Conservation (phyloP, 352 stramenopile genomes). For the Globisporangium iwayamae region DNA sequence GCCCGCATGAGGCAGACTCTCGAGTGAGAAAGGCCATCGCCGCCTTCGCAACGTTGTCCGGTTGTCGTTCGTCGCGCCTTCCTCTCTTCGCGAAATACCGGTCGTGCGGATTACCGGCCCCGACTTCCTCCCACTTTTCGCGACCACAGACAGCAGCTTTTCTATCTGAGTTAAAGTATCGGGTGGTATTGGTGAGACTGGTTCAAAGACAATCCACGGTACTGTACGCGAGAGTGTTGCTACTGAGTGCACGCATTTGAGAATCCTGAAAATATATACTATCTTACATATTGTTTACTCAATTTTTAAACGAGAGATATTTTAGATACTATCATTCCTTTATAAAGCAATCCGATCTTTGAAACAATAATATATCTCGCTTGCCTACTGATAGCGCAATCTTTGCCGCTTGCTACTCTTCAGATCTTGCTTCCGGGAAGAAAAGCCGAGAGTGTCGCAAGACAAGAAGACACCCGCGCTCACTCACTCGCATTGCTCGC, state of each 20-base stretch:
- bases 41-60: neutral
- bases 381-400: too few relatives aligned
- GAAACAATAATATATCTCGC: too few relatives aligned
- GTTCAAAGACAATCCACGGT: slow-evolving; percentile 1
- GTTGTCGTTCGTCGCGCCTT: neutral
- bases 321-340: too few relatives aligned
- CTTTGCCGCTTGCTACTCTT: too few relatives aligned
- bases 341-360: too few relatives aligned
- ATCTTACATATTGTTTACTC: too few relatives aligned
- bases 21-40: neutral
- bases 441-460: neutral
- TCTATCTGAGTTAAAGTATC: slow-evolving; percentile 1
- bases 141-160: neutral
- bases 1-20: neutral
- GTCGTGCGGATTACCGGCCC: neutral
- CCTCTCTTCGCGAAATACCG: neutral
- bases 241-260: neutral
- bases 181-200: neutral
- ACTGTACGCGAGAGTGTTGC: neutral
- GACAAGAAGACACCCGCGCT: neutral
- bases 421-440: neutral
- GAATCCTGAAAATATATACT: neutral
- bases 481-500: neutral
- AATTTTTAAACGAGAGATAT: too few relatives aligned
- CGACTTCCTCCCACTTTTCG: neutral